Percentiles rank a stretch among this genome's conserved stretches.
Evolutionary conservation across 2,329 filamentous ascomycete genomes (phyloP).

Genomic region (Penicillium expansum): DNA sequence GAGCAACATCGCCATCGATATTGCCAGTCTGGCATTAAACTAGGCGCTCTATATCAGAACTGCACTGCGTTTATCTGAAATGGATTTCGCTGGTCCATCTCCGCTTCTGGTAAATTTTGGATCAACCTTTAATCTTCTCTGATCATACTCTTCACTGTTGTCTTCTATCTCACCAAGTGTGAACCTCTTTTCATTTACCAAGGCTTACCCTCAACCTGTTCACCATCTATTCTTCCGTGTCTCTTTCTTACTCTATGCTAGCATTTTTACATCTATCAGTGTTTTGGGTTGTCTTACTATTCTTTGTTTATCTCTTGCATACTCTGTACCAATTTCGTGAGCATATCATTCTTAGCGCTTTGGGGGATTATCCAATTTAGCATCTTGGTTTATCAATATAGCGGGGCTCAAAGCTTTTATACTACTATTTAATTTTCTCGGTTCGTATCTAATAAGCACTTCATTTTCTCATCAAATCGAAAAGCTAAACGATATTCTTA

Average conservation of each 20-base stretch:
- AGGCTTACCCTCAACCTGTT: conserved; percentile 2
- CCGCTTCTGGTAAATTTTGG: conserved; percentile 8
- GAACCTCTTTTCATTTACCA: background rate
- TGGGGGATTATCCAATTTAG: conserved; percentile 11
- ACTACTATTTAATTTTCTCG: background rate
- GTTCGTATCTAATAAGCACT: background rate
- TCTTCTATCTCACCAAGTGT: background rate
- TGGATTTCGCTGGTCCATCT: background rate
- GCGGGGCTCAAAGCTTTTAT: conserved; percentile 1
- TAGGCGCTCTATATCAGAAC: conserved; percentile 9
- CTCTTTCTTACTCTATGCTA: background rate
- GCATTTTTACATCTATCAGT: background rate
- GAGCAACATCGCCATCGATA: conserved; percentile 26
- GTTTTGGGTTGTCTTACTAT: conserved; percentile 2
- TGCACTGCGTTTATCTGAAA: background rate
- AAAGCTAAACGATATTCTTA: background rate
- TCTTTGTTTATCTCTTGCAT: conserved; percentile 7
- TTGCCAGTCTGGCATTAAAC: conserved; percentile 25
- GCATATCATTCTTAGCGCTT: conserved; percentile 14
- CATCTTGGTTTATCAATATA: conserved; percentile 11
- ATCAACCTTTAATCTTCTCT: conserved; percentile 10
- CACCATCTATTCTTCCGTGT: background rate
- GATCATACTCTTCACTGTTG: conserved; percentile 15
- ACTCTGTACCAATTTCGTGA: conserved; percentile 8
- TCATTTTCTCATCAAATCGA: background rate